Evolutionary conservation across 768 basidiomycete genomes (phyloP), one percentile per base, ranked within the genome.

Genomic region (Naganishia kalamii): DNA sequence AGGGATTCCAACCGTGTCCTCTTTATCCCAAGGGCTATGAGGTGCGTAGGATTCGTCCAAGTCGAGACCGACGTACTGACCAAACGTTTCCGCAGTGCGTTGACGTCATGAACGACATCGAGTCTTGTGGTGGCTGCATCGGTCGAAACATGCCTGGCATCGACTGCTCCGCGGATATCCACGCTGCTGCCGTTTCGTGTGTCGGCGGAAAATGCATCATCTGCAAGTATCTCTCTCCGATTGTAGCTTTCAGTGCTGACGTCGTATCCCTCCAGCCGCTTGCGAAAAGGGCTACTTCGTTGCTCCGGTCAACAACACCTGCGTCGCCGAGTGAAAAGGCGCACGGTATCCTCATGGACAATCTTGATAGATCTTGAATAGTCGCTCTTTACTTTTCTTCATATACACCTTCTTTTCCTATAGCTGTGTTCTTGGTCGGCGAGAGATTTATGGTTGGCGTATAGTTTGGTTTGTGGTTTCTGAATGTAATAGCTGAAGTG

Each of bases 91-190:
- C 32, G n/a, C 21, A 62, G 44, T 62, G 60, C 46, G 48, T 62
- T 32, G 60, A 62, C 60, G 17, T 35, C 44, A 52, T 52, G 51
- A 62, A 62, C 29, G 60, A 49, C 46, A 46, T 62, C 21, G 60
- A 62, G 60, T 46, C 60, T 46, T 62, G 60, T 19, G 60, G 60
- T 17, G 60, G 60, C 23, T 62, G 60, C 25, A 46, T 62, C 29
- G 60, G 60, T 10, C 43, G 46, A 23, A 29, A 48, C 46, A 47
- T 62, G 60, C 46, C 30, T 12, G 60, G 60, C 12, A n/a, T 46
- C n/a, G 60, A 62, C 19, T 62, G 60, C 29, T 46, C 60, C 46
- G 60, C 27, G 27, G 46, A 46, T 46, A n/a, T 49, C 33, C 43
- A 47, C 27, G 60, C 46, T 48, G 11, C 12, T 4, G 46, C 21